Evolutionary conservation across 495 filamentous ascomycete species (phyloP), one percentile per base, ranked within the genome.

Genomic region (Annulohypoxylon nitens): DNA sequence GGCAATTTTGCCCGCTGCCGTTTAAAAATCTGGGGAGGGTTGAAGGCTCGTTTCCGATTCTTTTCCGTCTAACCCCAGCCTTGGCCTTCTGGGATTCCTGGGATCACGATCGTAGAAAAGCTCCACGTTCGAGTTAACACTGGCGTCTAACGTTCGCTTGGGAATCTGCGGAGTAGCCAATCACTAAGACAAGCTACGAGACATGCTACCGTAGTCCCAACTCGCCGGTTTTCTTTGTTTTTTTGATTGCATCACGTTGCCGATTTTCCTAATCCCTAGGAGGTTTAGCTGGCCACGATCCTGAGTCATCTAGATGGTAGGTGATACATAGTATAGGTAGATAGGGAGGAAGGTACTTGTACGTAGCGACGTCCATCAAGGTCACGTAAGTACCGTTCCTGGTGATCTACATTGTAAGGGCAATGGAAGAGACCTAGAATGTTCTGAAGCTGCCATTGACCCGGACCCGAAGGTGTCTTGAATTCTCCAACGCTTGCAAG

Each of bases 81-180:
- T 69, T 69, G 65, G 73, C 73, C 45, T 48, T 25, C 60, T 62
- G 36, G 73, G 64, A 64, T 53, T 37, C 33, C 60, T 58, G 36
- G 73, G 64, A 64, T 67, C 64, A 69, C 50, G 67, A 73, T 65
- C 66, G 74, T 73, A 63, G 61, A n/a, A 54, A 34, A 33, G 59
- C 51, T 76, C 69, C 68, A 76, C 43, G 68, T 61, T 66, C 60
- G 53, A 53, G 69, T 64, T 61, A 25, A 18, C 55, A 67, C 60
- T 67, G 60, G 65, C 65, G 59, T 57, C 54, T 34, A 58, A 45
- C 47, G 51, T 33, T 69, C 59, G 54, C 67, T 73, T 78, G 71
- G 71, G 47, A 18, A 68, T 69, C 54, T 78, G 76, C 62, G 76
- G 74, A 78, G 76, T 33, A 66, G 63, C 76, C 74, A 78, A 78